Conservation (phyloP, 2,329 filamentous ascomycete genomes). For the Beauveria australis region DNA sequence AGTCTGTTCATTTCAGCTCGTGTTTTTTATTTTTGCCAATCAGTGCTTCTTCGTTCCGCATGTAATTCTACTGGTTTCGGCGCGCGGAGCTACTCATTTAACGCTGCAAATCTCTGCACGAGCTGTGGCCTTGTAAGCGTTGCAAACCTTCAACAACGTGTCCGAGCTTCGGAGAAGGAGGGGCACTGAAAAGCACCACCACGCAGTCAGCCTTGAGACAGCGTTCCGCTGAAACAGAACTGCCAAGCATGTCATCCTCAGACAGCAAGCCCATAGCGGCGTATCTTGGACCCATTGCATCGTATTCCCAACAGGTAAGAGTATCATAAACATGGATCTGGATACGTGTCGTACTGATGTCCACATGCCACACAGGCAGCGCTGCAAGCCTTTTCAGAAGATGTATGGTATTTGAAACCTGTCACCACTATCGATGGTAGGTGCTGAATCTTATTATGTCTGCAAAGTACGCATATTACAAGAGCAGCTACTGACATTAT, state of each 20-base stretch:
- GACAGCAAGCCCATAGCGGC: constrained; percentile 10
- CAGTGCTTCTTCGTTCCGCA: not conserved
- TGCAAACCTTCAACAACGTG: not conserved
- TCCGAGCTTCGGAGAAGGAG: not conserved
- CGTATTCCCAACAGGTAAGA: constrained; percentile 10
- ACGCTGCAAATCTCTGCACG: too few species aligned
- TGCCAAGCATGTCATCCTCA: not conserved
- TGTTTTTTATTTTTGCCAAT: not conserved
- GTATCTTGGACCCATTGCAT: constrained; percentile 6
- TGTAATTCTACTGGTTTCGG: not conserved
- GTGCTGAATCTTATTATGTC: constrained; percentile 15
- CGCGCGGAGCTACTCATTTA: too few species aligned
- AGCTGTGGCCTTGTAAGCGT: too few species aligned
- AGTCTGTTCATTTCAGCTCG: not conserved
- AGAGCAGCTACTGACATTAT: not conserved
- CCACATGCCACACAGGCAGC: constrained; percentile 30
- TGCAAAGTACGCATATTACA: not conserved
- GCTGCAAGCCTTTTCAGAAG: constrained; percentile 38
- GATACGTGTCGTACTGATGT: not conserved
- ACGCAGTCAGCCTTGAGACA: not conserved
- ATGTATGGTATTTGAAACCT: constrained; percentile 40
- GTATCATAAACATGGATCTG: not conserved
- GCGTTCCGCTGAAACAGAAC: not conserved
- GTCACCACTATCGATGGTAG: constrained; percentile 43
- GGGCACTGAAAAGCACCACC: not conserved